Percentiles rank a stretch among this genome's conserved stretches.
Evolutionary conservation across 768 basidiomycete species (phyloP).

Genomic region (Clavulina sp.): DNA sequence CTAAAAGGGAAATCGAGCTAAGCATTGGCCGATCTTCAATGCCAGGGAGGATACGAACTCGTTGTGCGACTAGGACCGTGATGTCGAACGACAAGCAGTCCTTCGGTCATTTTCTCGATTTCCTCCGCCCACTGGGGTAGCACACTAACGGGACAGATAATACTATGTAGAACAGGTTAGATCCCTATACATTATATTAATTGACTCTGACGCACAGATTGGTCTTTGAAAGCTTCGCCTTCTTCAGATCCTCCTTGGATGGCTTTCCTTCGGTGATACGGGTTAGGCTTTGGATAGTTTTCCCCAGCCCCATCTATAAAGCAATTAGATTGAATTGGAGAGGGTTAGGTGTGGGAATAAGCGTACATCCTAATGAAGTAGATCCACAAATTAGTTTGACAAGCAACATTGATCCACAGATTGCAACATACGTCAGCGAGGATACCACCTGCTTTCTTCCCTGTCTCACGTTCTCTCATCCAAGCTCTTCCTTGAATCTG

Average conservation of each 20-base stretch:
- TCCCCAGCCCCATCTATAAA: conserved; percentile 22
- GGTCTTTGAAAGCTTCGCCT: conserved; percentile 27
- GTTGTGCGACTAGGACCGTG: conserved; percentile 62
- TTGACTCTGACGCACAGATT: conserved; percentile 34
- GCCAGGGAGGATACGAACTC: too few species aligned
- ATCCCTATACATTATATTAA: not conserved
- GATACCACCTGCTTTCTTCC: conserved; percentile 71
- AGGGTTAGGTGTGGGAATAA: not conserved
- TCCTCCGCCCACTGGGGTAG: conserved; percentile 86
- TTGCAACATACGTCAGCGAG: conserved; percentile 44
- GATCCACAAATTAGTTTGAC: not conserved
- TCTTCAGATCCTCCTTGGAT: conserved; percentile 37
- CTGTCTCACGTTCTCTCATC: conserved; percentile 73
- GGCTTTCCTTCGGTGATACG: conserved; percentile 73
- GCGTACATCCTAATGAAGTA: conserved; percentile 6
- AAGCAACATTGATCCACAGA: conserved; percentile 11
- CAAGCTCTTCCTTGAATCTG: conserved; percentile 73
- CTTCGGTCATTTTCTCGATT: conserved; percentile 49
- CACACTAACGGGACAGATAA: conserved; percentile 74
- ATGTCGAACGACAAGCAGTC: conserved; percentile 59
- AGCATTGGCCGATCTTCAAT: too few species aligned
- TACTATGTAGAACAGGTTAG: conserved; percentile 26
- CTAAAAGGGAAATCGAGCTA: conserved; percentile 20
- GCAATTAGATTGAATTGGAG: not conserved
- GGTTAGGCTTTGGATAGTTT: conserved; percentile 81